These are phyloP conservation scores for Apiospora pterosperma DNA, from an alignment of 2,329 filamentous ascomycete genomes.

Conservation along the genomic window DNA sequence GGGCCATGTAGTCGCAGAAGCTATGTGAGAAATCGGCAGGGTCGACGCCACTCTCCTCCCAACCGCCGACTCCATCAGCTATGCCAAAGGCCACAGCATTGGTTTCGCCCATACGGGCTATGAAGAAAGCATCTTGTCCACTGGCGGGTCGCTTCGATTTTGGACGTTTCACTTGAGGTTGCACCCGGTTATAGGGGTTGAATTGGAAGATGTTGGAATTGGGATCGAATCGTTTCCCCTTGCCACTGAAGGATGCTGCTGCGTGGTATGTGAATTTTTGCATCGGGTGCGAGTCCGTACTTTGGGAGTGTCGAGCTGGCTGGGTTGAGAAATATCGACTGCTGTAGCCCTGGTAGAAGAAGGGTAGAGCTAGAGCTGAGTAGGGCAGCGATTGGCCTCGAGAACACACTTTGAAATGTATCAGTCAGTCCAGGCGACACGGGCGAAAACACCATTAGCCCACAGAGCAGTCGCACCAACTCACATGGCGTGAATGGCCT, in stretches of 20 bases:
- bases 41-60: conserved; percentile 88
- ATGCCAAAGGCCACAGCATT: conserved; percentile 79
- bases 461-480: neutral
- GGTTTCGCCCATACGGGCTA: conserved; percentile 71
- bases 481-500: conserved; percentile 5
- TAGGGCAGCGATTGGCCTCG: conserved; percentile 13
- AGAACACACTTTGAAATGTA: conserved; percentile 14
- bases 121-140: conserved; percentile 96
- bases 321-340: conserved; percentile 21
- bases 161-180: conserved; percentile 46
- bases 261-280: conserved; percentile 62
- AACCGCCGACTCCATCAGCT: conserved; percentile 93
- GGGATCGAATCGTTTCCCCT: conserved; percentile 65
- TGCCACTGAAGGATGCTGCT: conserved; percentile 72
- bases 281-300: conserved; percentile 12
- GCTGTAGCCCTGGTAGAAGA: conserved; percentile 7
- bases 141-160: conserved; percentile 67
- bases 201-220: conserved; percentile 70
- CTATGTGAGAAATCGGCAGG: conserved; percentile 94
- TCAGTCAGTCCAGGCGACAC: neutral
- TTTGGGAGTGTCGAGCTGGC: conserved; percentile 17
- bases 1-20: conserved; percentile 89
- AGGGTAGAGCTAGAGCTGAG: conserved; percentile 8
- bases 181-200: conserved; percentile 60
- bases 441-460: neutral